These are phyloP conservation scores for Xylaria sp. DNA, from an alignment of 2,329 filamentous ascomycete species.

Conservation along the genomic window DNA sequence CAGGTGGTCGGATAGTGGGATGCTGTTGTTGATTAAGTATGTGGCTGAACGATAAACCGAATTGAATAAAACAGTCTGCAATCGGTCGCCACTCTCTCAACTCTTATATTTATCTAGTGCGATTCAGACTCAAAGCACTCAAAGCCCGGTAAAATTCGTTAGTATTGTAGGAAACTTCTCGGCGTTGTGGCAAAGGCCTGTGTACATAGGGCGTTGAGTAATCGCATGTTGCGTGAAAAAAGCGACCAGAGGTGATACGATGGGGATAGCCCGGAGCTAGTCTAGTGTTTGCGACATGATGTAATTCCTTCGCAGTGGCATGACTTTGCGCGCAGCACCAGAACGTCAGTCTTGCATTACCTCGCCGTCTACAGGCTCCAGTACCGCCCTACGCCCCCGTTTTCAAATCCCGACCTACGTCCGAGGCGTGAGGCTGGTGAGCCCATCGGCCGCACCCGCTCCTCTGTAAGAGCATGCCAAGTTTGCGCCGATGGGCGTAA, in stretches of 20 bases:
- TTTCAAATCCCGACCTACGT: constrained; percentile 27
- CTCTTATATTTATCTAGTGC: constrained; percentile 9
- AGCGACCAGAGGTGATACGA: background rate
- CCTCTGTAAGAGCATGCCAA: background rate
- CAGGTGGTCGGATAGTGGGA: background rate
- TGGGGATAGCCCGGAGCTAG: constrained; percentile 9
- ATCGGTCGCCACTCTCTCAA: constrained; percentile 7
- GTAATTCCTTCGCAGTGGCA: constrained; percentile 25
- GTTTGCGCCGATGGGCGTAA: too few relatives aligned
- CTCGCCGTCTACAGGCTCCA: too few relatives aligned
- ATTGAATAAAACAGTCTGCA: background rate
- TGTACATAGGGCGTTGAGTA: constrained; percentile 8
- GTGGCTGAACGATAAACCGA: background rate
- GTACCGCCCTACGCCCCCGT: too few relatives aligned
- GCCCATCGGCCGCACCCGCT: constrained; percentile 12
- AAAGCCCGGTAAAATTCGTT: constrained; percentile 5
- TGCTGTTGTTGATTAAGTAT: constrained; percentile 1
- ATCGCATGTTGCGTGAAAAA: constrained; percentile 5
- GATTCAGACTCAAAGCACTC: too few relatives aligned
- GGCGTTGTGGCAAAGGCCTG: constrained; percentile 9
- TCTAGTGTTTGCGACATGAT: constrained; percentile 25
- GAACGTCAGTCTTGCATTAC: constrained; percentile 1
- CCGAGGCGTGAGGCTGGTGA: constrained; percentile 12
- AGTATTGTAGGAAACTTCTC: constrained; percentile 7
- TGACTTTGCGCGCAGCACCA: constrained; percentile 16